Conservation (phyloP, 1,284 basidiomycete genomes). For the Ceratobasidium theobromae region DNA sequence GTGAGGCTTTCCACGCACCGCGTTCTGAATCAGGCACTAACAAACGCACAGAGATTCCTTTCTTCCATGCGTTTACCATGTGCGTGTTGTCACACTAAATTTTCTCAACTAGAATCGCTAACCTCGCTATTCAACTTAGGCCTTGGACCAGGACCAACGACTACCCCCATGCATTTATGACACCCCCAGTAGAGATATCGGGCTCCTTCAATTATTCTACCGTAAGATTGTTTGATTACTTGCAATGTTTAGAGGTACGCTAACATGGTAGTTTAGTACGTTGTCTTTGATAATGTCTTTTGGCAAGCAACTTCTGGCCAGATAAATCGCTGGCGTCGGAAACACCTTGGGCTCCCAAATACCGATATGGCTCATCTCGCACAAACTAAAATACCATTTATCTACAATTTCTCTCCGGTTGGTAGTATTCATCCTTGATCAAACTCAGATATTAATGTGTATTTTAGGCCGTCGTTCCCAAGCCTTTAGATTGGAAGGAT, state of each 20-base stretch:
- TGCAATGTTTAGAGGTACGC: neutral
- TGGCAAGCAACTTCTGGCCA: constrained; percentile 73
- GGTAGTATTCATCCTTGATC: constrained; percentile 8
- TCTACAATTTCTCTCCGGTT: constrained; percentile 62
- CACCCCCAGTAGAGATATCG: constrained; percentile 55
- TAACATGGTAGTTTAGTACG: constrained; percentile 43
- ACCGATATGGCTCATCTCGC: constrained; percentile 69
- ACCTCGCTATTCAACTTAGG: constrained; percentile 35
- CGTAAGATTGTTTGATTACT: constrained; percentile 42
- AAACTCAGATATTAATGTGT: neutral
- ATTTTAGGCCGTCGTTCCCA: constrained; percentile 60
- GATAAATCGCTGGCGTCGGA: constrained; percentile 71
- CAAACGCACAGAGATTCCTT: constrained; percentile 52
- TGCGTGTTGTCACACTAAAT: constrained; percentile 42
- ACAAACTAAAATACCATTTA: constrained; percentile 67
- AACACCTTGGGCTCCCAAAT: constrained; percentile 54
- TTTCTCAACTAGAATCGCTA: constrained; percentile 28
- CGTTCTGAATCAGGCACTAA: constrained; percentile 12
- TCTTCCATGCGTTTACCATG: constrained; percentile 77
- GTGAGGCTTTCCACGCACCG: constrained; percentile 44
- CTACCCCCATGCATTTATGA: constrained; percentile 66
- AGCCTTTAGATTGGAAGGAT: constrained; percentile 76
- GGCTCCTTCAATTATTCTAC: constrained; percentile 55
- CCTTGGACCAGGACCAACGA: constrained; percentile 59
- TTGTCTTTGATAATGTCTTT: constrained; percentile 73